These are phyloP conservation scores for Candida sp. DNA, from an alignment of 1,139 yeast genomes.

Conservation along the genomic window DNA sequence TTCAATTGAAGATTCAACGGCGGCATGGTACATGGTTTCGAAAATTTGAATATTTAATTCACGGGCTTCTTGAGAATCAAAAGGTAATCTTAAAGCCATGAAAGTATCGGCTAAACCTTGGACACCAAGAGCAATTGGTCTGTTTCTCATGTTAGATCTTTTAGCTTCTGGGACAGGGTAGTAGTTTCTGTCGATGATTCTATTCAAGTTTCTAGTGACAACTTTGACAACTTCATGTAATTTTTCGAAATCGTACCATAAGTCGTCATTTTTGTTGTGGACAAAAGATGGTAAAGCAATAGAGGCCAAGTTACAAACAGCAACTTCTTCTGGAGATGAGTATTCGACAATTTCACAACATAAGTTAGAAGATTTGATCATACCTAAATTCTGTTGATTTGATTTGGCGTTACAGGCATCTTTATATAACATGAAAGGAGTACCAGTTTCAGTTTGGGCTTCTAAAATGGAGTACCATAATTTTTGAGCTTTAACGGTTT, in stretches of 20 bases:
- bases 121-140: constrained; percentile 64
- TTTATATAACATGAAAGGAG: constrained; percentile 88
- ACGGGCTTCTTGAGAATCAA: constrained; percentile 55
- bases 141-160: constrained; percentile 50
- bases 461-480: constrained; percentile 85
- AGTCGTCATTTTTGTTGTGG: constrained; percentile 32
- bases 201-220: constrained; percentile 52
- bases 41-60: constrained; percentile 56
- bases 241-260: constrained; percentile 52
- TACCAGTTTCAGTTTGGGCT: constrained; percentile 91
- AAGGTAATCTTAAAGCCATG: constrained; percentile 53
- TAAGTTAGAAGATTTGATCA: constrained; percentile 82
- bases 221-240: constrained; percentile 54
- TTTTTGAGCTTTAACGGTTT: constrained; percentile 79
- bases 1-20: constrained; percentile 55
- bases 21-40: constrained; percentile 60
- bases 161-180: constrained; percentile 56
- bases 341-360: constrained; percentile 92
- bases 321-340: constrained; percentile 83
- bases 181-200: constrained; percentile 53
- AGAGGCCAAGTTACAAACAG: constrained; percentile 89
- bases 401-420: constrained; percentile 83
- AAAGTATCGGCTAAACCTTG: constrained; percentile 63
- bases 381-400: constrained; percentile 84
- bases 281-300: constrained; percentile 77